phyloP scores from a whole-genome alignment of 2,329 filamentous ascomycete genomes.

The Calonectria montana region DNA sequence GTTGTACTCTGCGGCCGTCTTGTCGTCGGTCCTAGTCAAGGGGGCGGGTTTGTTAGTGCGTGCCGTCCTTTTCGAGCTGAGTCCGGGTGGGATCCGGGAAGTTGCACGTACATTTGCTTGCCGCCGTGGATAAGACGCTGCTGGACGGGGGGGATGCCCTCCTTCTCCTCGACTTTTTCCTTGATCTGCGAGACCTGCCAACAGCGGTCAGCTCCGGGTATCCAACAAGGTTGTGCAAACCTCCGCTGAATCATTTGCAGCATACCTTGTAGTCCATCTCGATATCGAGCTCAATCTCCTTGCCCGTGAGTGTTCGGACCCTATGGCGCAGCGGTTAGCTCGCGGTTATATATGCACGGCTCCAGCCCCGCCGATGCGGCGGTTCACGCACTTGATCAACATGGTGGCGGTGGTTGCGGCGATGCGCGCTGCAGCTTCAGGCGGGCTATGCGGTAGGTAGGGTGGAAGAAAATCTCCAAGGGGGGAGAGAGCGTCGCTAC shows the following conservation, averaged over 20 bases:
- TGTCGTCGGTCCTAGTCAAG: slow-evolving; percentile 84
- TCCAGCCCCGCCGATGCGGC: slow-evolving; percentile 1
- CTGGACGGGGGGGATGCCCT: slow-evolving; percentile 96
- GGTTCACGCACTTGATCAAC: slow-evolving; percentile 63
- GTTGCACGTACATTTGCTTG: slow-evolving; percentile 87
- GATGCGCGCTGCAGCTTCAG: not conserved
- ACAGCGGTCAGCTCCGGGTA: slow-evolving; percentile 20
- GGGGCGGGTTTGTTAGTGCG: slow-evolving; percentile 10
- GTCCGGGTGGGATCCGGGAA: not conserved
- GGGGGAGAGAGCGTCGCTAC: not conserved
- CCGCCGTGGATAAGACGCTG: slow-evolving; percentile 96
- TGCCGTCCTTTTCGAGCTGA: not conserved
- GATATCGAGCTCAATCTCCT: slow-evolving; percentile 99
- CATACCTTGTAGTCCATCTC: slow-evolving; percentile 91
- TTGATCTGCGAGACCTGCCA: slow-evolving; percentile 91
- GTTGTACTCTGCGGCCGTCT: slow-evolving; percentile 89
- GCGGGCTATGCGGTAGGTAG: not conserved
- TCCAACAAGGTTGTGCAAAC: not conserved
- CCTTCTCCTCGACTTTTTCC: slow-evolving; percentile 99
- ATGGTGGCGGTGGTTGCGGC: slow-evolving; percentile 43
- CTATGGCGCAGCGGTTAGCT: slow-evolving; percentile 59
- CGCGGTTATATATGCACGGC: not conserved
- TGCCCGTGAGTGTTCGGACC: slow-evolving; percentile 96
- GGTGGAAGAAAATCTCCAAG: not conserved
- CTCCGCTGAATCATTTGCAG: not conserved